Evolutionary conservation across 176 grass and related monocot species (phyloP).

Genomic region (Phragmites australis): DNA sequence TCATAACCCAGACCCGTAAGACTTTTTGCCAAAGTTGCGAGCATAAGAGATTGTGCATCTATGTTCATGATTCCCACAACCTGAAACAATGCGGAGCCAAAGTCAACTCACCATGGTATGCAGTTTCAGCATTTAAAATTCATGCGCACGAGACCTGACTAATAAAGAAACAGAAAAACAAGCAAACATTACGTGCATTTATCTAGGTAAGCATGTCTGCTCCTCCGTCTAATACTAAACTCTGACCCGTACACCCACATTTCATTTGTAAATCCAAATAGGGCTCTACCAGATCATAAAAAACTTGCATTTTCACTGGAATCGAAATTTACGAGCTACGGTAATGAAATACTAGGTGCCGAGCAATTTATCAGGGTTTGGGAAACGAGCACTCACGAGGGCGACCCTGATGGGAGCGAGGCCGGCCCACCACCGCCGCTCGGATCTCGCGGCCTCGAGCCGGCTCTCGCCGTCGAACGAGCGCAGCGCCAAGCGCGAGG

Average conservation of each 20-base stretch:
- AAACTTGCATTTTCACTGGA: background rate
- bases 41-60: slow-evolving; percentile 73
- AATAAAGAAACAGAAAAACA: slow-evolving; percentile 35
- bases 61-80: slow-evolving; percentile 58
- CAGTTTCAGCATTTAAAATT: slow-evolving; percentile 9
- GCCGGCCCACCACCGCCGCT: slow-evolving; percentile 47
- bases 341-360: slow-evolving; percentile 5
- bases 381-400: slow-evolving; percentile 38
- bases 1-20: slow-evolving; percentile 71
- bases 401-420: slow-evolving; percentile 49
- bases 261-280: slow-evolving; percentile 17
- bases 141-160: background rate
- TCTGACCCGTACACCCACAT: slow-evolving; percentile 22
- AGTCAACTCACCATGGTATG: slow-evolving; percentile 41
- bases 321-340: slow-evolving; percentile 16
- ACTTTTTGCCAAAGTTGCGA: slow-evolving; percentile 68
- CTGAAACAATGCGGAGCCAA: slow-evolving; percentile 50
- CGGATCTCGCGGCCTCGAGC: slow-evolving; percentile 57
- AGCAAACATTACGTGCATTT: slow-evolving; percentile 8
- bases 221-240: slow-evolving; percentile 25
- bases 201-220: slow-evolving; percentile 54
- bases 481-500: slow-evolving; percentile 45
- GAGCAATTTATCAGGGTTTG: slow-evolving; percentile 24
- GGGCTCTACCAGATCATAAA: background rate
- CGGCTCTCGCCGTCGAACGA: slow-evolving; percentile 47